phyloP scores from a whole-genome alignment of 1,284 basidiomycete species.

The Malassezia pachydermatis region DNA sequence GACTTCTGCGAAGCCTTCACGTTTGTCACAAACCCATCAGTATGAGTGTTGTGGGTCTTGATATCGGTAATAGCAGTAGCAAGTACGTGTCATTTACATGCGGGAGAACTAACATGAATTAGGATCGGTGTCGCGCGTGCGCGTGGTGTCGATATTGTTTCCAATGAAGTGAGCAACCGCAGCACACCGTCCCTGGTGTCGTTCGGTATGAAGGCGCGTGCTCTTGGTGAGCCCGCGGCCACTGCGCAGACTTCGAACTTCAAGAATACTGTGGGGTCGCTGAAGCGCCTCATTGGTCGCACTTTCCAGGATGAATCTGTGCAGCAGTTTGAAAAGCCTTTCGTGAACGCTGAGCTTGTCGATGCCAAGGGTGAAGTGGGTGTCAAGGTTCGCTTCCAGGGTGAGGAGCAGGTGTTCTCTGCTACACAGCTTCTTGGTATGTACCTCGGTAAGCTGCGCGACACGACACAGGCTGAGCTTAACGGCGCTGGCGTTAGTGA shows the following conservation, averaged over 20 bases:
- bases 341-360: slow-evolving; percentile 45
- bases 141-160: slow-evolving; percentile 44
- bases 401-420: slow-evolving; percentile 42
- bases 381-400: slow-evolving; percentile 43
- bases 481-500: slow-evolving; percentile 42
- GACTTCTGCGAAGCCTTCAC: not conserved
- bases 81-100: not conserved
- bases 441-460: slow-evolving; percentile 45
- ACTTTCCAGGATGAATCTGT: slow-evolving; percentile 38
- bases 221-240: slow-evolving; percentile 44
- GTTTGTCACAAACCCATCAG: slow-evolving; percentile 18
- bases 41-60: slow-evolving; percentile 45
- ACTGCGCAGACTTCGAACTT: slow-evolving; percentile 47
- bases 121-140: slow-evolving; percentile 45
- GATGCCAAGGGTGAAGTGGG: slow-evolving; percentile 45
- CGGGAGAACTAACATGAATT: slow-evolving; percentile 24
- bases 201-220: slow-evolving; percentile 44
- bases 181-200: slow-evolving; percentile 46
- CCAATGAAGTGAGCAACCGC: slow-evolving; percentile 47
- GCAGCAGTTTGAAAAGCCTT: slow-evolving; percentile 44
- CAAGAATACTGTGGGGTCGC: slow-evolving; percentile 47
- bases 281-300: slow-evolving; percentile 45
- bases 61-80: slow-evolving; percentile 38
- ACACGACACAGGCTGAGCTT: slow-evolving; percentile 42
- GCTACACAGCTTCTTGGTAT: slow-evolving; percentile 47